Base-by-base conservation (phyloP, 2,329 filamentous ascomycete genomes). In the Aspergillus sclerotialis region DNA sequence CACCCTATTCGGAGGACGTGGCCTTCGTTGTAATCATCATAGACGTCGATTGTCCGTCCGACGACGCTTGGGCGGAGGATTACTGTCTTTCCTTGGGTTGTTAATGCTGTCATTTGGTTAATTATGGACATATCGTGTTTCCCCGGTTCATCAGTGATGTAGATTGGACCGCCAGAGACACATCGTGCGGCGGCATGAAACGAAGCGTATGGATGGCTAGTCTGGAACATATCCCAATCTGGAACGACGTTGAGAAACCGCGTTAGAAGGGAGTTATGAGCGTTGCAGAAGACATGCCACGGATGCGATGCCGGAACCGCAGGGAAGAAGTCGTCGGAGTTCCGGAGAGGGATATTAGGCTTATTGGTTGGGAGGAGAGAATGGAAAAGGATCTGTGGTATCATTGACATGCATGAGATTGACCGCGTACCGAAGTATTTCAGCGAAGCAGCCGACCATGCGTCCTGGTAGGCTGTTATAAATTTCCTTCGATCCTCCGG, bases 281-380 rank as follows among this genome's bases (percentile, higher is more conserved):
- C 90, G 54, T 96, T 98, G 43, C 82, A 78, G 70, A 93, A 98
- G 23, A 96, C 75, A 58, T 98, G 92, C 90, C 92, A 98, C 0
- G 89, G 77, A 42, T 98, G 92, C 5, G 83, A 87, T 0, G 78
- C 74, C 0, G 81, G 76, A 4, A 88, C 75, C 28, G 88, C 77
- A 0, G 92, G 92, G 59, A 93, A 95, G 69, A 89, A 98, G 61
- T 96, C 67, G 35, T 81, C 89, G 1, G 85, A 93, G 62, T 93
- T 96, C 30, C 92, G 82, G 12, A 88, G 75, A 0, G 89, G 68
- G 15, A 93, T 71, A 0, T 77, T 69, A 0, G 85, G 84, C 32
- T 79, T 78, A 54, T 82, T 85, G n/a, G 70, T 76, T 1, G 84
- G 84, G 15, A 94, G 67, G 48, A 93, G 85, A 1, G 82, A 82